phyloP scores from a whole-genome alignment of 306 rosid species.

The Urtica urens region DNA sequence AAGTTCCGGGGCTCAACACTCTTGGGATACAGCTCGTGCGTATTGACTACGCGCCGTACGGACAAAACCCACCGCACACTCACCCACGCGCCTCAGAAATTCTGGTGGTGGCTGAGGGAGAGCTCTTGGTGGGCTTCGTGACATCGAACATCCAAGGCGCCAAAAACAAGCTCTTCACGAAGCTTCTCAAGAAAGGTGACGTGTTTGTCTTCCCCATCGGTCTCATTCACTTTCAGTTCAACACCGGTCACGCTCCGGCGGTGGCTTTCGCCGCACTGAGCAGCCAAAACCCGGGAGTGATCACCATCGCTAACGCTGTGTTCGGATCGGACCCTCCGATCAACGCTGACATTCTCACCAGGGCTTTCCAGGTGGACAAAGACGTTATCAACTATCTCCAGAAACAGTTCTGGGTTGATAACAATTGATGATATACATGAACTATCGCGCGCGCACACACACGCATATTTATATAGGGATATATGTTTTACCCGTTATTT shows the following conservation, averaged over 20 bases:
- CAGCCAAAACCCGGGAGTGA: constrained; percentile 9
- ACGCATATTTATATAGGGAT: background rate
- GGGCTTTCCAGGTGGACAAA: constrained; percentile 28
- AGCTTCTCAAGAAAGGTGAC: background rate
- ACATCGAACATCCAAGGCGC: constrained; percentile 5
- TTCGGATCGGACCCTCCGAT: constrained; percentile 35
- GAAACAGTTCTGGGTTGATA: constrained; percentile 22
- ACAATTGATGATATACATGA: background rate
- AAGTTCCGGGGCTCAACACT: constrained; percentile 1
- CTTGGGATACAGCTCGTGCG: background rate
- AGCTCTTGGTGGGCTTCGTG: constrained; percentile 22
- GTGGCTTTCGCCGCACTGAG: constrained; percentile 9
- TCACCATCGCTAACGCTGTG: constrained; percentile 17
- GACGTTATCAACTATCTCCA: constrained; percentile 16
- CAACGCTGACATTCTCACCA: constrained; percentile 18
- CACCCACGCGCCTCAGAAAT: constrained; percentile 12
- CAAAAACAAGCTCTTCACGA: background rate
- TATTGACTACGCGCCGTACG: constrained; percentile 8
- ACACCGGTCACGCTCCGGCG: constrained; percentile 7
- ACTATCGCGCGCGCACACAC: too few species aligned
- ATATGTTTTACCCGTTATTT: too few species aligned
- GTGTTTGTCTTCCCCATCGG: constrained; percentile 6
- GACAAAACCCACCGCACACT: constrained; percentile 12
- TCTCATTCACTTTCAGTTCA: constrained; percentile 3
- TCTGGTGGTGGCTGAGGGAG: constrained; percentile 15